phyloP scores from a whole-genome alignment of 2,329 filamentous ascomycete species.

The Colletotrichum theobromicola region DNA sequence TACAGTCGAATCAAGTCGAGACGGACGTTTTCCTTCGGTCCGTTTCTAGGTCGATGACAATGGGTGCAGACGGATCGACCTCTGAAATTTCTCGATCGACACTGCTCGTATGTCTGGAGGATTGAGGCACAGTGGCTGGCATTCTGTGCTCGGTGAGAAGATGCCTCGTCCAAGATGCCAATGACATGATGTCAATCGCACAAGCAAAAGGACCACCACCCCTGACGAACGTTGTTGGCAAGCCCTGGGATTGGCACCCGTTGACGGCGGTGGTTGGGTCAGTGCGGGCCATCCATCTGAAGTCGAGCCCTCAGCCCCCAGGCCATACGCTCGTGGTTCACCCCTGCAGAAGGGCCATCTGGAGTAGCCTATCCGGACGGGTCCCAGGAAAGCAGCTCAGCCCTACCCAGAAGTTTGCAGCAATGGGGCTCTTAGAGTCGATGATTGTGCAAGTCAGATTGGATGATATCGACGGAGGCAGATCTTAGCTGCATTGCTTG shows the following conservation, averaged over 20 bases:
- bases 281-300: neutral
- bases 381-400: neutral
- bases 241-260: neutral
- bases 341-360: constrained; percentile 2
- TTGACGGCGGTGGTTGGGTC: neutral
- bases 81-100: neutral
- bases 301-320: neutral
- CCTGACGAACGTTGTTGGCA: neutral
- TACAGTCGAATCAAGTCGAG: neutral
- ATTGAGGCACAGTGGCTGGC: neutral
- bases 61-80: neutral
- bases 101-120: neutral
- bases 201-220: neutral
- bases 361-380: neutral
- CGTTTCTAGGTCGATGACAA: neutral
- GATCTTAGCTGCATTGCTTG: neutral
- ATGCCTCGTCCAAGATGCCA: neutral
- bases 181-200: neutral
- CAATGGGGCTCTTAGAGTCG: neutral
- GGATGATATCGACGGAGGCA: neutral
- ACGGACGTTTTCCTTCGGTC: neutral
- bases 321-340: neutral
- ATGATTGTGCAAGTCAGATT: neutral
- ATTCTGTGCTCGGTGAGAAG: neutral
- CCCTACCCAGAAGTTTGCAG: neutral